Evolutionary conservation across 1,284 basidiomycete species (phyloP), one percentile per base, ranked within the genome.

Genomic region (Sanghuangporus weigelae): DNA sequence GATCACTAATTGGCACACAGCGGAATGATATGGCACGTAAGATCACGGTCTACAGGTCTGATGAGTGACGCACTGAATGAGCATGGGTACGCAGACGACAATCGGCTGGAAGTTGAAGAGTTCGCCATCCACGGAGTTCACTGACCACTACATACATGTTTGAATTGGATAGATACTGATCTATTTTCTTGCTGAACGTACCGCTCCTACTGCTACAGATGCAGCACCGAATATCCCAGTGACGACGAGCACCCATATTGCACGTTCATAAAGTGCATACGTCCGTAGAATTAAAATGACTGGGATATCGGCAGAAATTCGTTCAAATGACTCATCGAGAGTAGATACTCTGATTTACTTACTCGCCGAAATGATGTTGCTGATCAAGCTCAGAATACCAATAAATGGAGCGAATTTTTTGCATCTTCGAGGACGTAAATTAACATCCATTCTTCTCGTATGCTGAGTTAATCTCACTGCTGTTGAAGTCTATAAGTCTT

Each of bases 221-320:
- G 57, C 60, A 7, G 42, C 36, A n/a, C 60, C 64, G 7, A 63
- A 36, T 31, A 23, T 11, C n/a, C 39, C 44, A 36, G 64, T 65
- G 26, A 62, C 23, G 19, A 65, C 7, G 16, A 65, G 46, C 26
- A 65, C 60, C 64, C 64, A 59, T 21, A 46, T 23, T 8, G 57
- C 48, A 19, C 60, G 39, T 12, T 44, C 36, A 50, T 65, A 65
- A 1, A 65, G 42, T 14, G 64, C 64, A 59, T 65, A 65, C 16
- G 64, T 65, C 7, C 64, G 64, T 38, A 65, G 36, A 8, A 65
- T 56, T 38, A 65, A 50, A 39, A 65, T 59, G 46, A 65, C 64
- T 65, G 2, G 11, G 26, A 35, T 38, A 40, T 55, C 7, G 39
- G 58, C 31, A 55, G 38, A 39, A 49, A 31, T 7, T 10, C 1